Conservation (phyloP, 1,284 basidiomycete species). For the Schizophyllum amplum region DNA sequence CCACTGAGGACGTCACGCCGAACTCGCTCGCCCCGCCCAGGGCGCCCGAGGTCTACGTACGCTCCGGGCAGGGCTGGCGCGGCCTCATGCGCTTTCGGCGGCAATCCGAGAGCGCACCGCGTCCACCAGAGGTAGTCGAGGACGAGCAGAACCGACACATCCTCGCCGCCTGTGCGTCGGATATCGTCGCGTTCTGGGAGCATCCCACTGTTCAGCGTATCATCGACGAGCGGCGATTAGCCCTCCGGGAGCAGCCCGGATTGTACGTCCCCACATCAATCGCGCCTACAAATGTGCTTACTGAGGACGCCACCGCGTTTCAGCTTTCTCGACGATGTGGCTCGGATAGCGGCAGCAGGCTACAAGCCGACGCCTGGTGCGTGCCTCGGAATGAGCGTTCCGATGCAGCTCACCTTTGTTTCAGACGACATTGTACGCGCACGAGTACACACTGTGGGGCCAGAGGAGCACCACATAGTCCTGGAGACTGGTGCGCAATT, state of each 20-base stretch:
- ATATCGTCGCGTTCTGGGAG: slow-evolving; percentile 46
- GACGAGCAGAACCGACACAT: slow-evolving; percentile 36
- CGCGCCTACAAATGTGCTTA: background rate
- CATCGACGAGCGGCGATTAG: slow-evolving; percentile 34
- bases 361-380: slow-evolving; percentile 46
- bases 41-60: slow-evolving; percentile 40
- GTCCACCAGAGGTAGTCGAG: slow-evolving; percentile 24
- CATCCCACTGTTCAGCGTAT: slow-evolving; percentile 32
- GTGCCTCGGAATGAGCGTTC: slow-evolving; percentile 8
- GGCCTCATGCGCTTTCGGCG: slow-evolving; percentile 23
- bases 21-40: slow-evolving; percentile 24
- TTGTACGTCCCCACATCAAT: slow-evolving; percentile 36
- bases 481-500: slow-evolving; percentile 36
- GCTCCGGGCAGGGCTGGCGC: slow-evolving; percentile 44
- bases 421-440: slow-evolving; percentile 57
- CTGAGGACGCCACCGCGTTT: slow-evolving; percentile 4
- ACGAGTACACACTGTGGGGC: slow-evolving; percentile 53
- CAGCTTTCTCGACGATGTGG: slow-evolving; percentile 51
- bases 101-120: slow-evolving; percentile 13
- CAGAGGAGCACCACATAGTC: slow-evolving; percentile 51
- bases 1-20: slow-evolving; percentile 3
- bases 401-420: slow-evolving; percentile 5
- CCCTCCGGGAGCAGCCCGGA: slow-evolving; percentile 46
- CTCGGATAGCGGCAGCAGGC: slow-evolving; percentile 38
- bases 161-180: slow-evolving; percentile 44